Evolutionary conservation across 1,139 yeast species (phyloP), one percentile per base, ranked within the genome.

Genomic region (Yamadazyma triangularis): DNA sequence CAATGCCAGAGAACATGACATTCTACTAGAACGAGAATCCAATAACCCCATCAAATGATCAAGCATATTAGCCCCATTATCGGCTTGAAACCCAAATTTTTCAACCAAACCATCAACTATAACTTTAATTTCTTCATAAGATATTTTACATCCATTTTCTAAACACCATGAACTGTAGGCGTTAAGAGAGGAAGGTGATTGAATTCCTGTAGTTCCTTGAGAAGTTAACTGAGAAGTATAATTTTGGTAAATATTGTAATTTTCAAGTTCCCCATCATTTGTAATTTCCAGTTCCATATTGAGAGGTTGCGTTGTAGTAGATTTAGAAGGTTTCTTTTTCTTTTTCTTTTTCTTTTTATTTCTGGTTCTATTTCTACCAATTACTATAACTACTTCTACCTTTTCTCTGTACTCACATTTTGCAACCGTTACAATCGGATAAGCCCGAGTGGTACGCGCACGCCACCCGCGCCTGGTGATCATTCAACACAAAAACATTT

Each of bases 1-100:
- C 14, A 67, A 44, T 2, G 73, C 70, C 12, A 35, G 34, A 2
- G 49, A 34, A 18, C 72, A 64, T 3, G 52, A 36, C 58, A 59
- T 59, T 33, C 73, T 40, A 31, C 70, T 57, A 4, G 69, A 51
- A 21, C 73, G 41, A 2, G 72, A 65, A 31, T 67, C 68, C 29
- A 67, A 48, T 37, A 58, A 60, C 4, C 42, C 36, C 72, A 66
- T 64, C 20, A 65, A 55, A 34, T 57, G 56, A 21, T 65, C 68
- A 40, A 37, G 53, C 56, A 66, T 62, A 38, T 67, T 67, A 2
- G 35, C 35, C 15, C 56, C 57, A 35, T 51, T 64, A 39, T 61
- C 70, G 5, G 38, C 32, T 39, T 66, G 72, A 34, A 64, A 64
- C 2, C 64, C 66, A 43, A 60, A 60, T 1, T 37, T 29, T 2